Conservation (phyloP, 23 red algal species). For the Gracilaria gracilis region DNA sequence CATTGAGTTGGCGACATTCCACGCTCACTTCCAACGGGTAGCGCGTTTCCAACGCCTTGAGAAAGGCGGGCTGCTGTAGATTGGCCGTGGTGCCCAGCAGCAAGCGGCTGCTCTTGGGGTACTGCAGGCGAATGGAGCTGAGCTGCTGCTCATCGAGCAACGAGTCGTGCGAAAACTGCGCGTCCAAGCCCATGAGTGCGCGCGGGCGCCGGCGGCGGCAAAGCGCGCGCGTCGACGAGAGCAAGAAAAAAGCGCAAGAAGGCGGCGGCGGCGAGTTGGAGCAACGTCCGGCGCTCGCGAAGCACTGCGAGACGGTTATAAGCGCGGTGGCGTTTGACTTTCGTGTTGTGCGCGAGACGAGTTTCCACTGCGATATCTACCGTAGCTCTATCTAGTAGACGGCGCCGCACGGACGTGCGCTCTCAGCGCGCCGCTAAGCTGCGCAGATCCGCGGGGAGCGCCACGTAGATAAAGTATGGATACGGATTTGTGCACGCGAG, state of each 20-base stretch:
- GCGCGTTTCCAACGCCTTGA: constrained; percentile 64
- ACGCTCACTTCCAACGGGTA: constrained; percentile 64
- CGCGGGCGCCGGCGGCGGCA: too few species aligned
- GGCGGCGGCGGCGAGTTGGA: background rate
- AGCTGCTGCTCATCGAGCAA: constrained; percentile 19
- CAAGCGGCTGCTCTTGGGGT: constrained; percentile 63
- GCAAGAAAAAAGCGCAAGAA: too few species aligned
- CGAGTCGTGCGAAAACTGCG: constrained; percentile 16
- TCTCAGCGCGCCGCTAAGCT: background rate
- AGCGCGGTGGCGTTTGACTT: too few species aligned
- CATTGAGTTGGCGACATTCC: constrained; percentile 29
- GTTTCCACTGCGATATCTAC: too few species aligned
- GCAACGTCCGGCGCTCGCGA: too few species aligned
- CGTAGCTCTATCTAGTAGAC: too few species aligned
- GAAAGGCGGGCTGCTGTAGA: constrained; percentile 54
- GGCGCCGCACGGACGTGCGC: background rate
- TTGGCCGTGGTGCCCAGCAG: constrained; percentile 68
- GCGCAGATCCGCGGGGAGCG: constrained; percentile 7
- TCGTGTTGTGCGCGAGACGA: too few species aligned
- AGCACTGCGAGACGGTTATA: too few species aligned
- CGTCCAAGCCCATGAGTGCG: background rate
- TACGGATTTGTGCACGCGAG: background rate
- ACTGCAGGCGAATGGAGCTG: constrained; percentile 45
- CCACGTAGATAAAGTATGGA: too few species aligned
- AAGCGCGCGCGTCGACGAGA: background rate